phyloP scores from a whole-genome alignment of 345 rosid genomes.

The Euclidium syriacum region DNA sequence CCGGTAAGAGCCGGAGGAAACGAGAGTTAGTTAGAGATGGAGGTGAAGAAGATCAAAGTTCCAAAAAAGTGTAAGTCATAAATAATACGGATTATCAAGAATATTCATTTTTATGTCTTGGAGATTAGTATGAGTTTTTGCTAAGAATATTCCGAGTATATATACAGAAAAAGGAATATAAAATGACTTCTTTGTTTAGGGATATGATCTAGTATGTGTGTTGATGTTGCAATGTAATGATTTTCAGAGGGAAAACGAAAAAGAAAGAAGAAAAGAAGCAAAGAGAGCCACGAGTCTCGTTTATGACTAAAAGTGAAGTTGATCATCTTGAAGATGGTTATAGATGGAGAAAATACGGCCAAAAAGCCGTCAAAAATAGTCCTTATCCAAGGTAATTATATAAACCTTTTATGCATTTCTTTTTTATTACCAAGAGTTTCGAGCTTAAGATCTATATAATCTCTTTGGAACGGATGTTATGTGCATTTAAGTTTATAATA shows the following conservation, averaged over 20 bases:
- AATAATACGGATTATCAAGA: neutral
- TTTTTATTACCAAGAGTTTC: too few species aligned
- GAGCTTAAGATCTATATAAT: too few species aligned
- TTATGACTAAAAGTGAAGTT: conserved; percentile 79
- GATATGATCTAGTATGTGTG: neutral
- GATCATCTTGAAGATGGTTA: conserved; percentile 91
- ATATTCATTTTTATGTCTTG: neutral
- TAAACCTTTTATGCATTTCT: neutral
- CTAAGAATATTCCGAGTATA: neutral
- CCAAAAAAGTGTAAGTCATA: conserved; percentile 47
- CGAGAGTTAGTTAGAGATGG: conserved; percentile 24
- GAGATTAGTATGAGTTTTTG: neutral
- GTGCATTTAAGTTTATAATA: neutral
- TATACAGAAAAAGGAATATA: neutral
- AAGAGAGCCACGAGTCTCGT: conserved; percentile 69
- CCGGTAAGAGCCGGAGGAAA: conserved; percentile 41
- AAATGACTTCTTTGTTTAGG: neutral
- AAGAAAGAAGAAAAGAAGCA: conserved; percentile 53
- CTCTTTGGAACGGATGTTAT: too few species aligned
- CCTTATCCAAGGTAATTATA: conserved; percentile 64
- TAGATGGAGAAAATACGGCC: conserved; percentile 91
- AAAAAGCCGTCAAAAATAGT: conserved; percentile 79
- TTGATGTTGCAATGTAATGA: neutral
- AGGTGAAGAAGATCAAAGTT: conserved; percentile 40
- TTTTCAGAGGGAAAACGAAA: conserved; percentile 45